phyloP scores from a whole-genome alignment of 2,329 filamentous ascomycete genomes.

The Podosphaera leucotricha region DNA sequence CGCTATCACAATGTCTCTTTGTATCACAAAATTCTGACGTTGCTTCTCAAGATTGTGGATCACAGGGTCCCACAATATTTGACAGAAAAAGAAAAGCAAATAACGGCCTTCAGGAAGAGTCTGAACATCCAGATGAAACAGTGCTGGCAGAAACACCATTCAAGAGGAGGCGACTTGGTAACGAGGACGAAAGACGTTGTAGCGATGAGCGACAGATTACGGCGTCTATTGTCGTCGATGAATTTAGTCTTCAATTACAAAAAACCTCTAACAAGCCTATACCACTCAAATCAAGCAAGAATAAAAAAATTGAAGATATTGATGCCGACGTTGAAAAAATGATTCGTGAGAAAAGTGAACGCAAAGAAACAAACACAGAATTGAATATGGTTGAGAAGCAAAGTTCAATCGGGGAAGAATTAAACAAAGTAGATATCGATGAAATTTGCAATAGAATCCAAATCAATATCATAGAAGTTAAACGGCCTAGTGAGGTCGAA shows the following conservation, averaged over 20 bases:
- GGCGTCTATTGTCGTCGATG: not conserved
- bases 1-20: conserved; percentile 23
- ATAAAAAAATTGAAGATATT: not conserved
- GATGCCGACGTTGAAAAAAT: not conserved
- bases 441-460: conserved; percentile 52
- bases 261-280: not conserved
- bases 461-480: conserved; percentile 53
- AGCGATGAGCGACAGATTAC: no score
- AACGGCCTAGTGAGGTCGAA: conserved; percentile 12
- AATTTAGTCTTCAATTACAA: not conserved
- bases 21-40: conserved; percentile 25
- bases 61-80: conserved; percentile 2
- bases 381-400: conserved; percentile 31
- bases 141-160: conserved; percentile 54
- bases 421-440: conserved; percentile 46
- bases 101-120: conserved; percentile 15
- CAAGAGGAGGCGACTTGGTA: conserved; percentile 52
- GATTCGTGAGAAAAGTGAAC: conserved; percentile 9
- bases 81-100: conserved; percentile 22
- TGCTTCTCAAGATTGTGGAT: conserved; percentile 5
- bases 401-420: conserved; percentile 26
- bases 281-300: no score
- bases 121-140: conserved; percentile 40
- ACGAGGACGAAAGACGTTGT: conserved; percentile 22
- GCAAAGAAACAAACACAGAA: conserved; percentile 37